Evolutionary conservation across 1,139 yeast genomes (phyloP), one percentile per base, ranked within the genome.

Genomic region (Taiozyma sp.): DNA sequence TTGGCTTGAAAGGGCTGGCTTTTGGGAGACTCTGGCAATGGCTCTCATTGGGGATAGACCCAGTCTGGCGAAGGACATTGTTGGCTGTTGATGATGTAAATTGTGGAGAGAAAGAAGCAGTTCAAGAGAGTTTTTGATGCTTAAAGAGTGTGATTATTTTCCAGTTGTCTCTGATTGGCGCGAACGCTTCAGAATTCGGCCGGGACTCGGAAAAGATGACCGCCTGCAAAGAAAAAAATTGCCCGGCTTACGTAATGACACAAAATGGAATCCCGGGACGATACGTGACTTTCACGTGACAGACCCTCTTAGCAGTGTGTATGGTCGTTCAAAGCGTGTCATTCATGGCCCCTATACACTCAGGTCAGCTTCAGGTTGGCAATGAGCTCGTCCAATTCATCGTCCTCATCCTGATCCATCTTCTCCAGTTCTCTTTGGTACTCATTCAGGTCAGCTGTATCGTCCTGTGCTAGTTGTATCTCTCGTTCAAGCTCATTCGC

Each of bases 131-230:
- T 32, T 41, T 48, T 51, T 52, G 48, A 49, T 49, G 46, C 8
- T 30, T 47, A 44, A 16, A 22, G 19, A 19, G 23, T 28, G 28
- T 52, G 61, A 47, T 57, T 57, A 50, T 55, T 57, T 58, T 58
- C 60, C 48, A 39, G 48, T 39, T 22, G 43, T 42, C 49, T 51
- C 55, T 55, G 59, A 58, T 58, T 58, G 61, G 61, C 51, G 43
- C 48, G 39, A 43, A 38, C 19, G n/a, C 46, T 50, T 47, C 19
- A 38, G 19, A 38, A 38, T 38, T 38, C 41, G 41, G 41, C 57
- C 57, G 55, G 57, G 55, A 14, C 43, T 56, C 60, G 60, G 60
- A 52, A 38, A 38, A 38, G 41, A 38, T 38, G 41, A 38, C 41
- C 41, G 23, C 39, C 8, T 19, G 22, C 14, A 38, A 16, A 16